Percentiles rank a stretch among this genome's conserved stretches.
Conservation (phyloP, 305 asterid species). For the Solanum aculeatissimum region DNA sequence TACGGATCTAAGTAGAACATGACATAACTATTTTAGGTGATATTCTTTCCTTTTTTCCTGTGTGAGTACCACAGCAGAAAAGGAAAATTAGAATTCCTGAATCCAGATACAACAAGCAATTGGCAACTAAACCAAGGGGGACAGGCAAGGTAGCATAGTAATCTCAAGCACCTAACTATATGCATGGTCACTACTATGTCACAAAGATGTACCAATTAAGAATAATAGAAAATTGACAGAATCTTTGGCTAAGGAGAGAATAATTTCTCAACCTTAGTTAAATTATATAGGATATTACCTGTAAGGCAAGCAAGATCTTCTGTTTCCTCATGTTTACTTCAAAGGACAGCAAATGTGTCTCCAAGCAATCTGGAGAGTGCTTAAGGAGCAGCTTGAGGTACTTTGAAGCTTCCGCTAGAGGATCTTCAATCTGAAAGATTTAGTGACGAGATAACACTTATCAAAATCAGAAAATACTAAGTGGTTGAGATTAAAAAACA, state of each 20-base stretch:
- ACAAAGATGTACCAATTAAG: neutral
- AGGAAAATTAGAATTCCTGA: neutral
- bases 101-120: neutral
- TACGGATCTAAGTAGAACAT: neutral
- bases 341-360: slow-evolving; percentile 82
- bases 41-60: neutral
- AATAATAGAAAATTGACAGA: neutral
- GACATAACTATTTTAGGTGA: neutral
- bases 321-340: slow-evolving; percentile 93
- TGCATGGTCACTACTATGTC: neutral
- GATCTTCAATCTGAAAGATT: slow-evolving; percentile 73
- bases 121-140: neutral
- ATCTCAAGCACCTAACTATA: neutral
- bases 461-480: neutral
- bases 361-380: slow-evolving; percentile 74
- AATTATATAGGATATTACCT: slow-evolving; percentile 33
- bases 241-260: neutral
- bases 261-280: neutral
- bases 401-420: slow-evolving; percentile 85
- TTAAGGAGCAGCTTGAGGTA: slow-evolving; percentile 95
- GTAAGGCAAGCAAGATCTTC: slow-evolving; percentile 79
- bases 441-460: slow-evolving; percentile 3
- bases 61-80: neutral
- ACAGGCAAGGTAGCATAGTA: neutral
- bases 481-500: neutral